Percentiles rank a stretch among this genome's conserved stretches.
Evolutionary conservation across 306 rosid genomes (phyloP).

Genomic region (Cucurbita pepo): DNA sequence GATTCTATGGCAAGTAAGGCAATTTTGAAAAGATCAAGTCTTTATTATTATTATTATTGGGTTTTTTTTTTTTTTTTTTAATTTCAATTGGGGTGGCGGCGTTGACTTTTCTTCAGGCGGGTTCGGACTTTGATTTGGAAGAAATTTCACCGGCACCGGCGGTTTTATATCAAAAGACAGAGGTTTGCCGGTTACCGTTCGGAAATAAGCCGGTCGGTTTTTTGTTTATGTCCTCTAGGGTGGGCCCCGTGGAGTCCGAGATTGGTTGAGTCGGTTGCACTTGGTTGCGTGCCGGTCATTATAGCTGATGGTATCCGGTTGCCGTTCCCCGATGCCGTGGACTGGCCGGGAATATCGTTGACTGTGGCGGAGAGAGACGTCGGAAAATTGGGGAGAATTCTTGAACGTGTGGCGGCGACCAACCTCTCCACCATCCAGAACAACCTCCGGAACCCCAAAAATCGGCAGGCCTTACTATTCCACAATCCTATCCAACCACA

Average conservation of each 20-base stretch:
- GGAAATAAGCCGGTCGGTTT: slow-evolving; percentile 63
- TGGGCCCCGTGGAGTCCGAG: slow-evolving; percentile 99
- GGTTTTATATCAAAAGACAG: slow-evolving; percentile 53
- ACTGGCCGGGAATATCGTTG: slow-evolving; percentile 66
- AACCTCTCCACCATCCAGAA: slow-evolving; percentile 46
- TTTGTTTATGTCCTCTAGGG: slow-evolving; percentile 80
- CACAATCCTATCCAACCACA: slow-evolving; percentile 27
- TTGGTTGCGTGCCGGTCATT: slow-evolving; percentile 85
- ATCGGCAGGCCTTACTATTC: slow-evolving; percentile 46
- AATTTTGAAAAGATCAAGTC: neutral
- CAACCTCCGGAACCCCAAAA: slow-evolving; percentile 46
- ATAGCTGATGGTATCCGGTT: slow-evolving; percentile 70
- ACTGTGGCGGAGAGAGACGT: slow-evolving; percentile 76
- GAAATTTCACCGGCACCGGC: slow-evolving; percentile 44
- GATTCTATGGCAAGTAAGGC: slow-evolving; percentile 78
- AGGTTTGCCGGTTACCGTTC: slow-evolving; percentile 76
- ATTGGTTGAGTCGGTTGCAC: slow-evolving; percentile 59
- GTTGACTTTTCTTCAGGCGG: slow-evolving; percentile 21
- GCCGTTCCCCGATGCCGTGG: slow-evolving; percentile 47
- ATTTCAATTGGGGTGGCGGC: neutral
- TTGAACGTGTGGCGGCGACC: slow-evolving; percentile 64
- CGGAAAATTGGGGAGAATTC: slow-evolving; percentile 34
- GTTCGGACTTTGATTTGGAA: slow-evolving; percentile 70
- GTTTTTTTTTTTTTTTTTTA: neutral
- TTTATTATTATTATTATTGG: neutral